A percentile compares a stretch with the other conserved stretches of the same genome.
These are phyloP conservation scores for Gloeopeniophorella convolvens DNA, from an alignment of 768 basidiomycete species.

Conservation along the genomic window DNA sequence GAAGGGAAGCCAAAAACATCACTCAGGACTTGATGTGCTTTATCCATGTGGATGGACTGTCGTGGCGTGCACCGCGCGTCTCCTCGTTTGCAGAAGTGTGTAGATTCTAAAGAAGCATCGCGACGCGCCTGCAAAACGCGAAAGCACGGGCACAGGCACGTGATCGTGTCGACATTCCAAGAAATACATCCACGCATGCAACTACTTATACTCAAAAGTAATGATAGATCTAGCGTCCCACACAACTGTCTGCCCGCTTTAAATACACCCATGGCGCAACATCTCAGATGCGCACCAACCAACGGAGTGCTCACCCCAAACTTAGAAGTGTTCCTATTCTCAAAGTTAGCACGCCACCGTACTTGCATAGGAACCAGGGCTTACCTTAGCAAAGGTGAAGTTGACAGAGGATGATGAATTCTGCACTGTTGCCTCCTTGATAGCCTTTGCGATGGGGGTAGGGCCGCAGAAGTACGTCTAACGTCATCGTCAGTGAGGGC, in stretches of 20 bases:
- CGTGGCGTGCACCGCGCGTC: too few species aligned
- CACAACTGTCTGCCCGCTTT: too few species aligned
- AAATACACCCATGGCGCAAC: too few species aligned
- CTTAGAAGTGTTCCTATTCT: constrained; percentile 57
- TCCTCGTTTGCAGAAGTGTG: too few species aligned
- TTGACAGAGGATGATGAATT: constrained; percentile 50
- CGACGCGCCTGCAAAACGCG: too few species aligned
- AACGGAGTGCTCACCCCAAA: neutral
- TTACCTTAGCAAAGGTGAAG: constrained; percentile 80
- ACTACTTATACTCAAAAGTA: too few species aligned
- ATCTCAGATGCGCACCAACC: too few species aligned
- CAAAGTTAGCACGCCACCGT: constrained; percentile 4
- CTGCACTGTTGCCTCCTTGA: constrained; percentile 63
- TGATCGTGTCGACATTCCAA: too few species aligned
- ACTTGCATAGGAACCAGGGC: constrained; percentile 21
- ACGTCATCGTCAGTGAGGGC: constrained; percentile 4
- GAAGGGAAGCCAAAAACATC: constrained; percentile 32
- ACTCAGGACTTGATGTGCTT: constrained; percentile 27
- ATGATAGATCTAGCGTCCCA: too few species aligned
- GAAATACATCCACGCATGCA: too few species aligned
- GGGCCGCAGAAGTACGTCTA: constrained; percentile 92
- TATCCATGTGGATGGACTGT: constrained; percentile 27
- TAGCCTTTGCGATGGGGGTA: constrained; percentile 60
- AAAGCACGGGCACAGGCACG: too few species aligned
- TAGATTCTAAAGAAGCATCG: too few species aligned